Evolutionary conservation across 1,139 yeast species (phyloP), one percentile per base, ranked within the genome.

Genomic region (Debaryomyces coudertii): DNA sequence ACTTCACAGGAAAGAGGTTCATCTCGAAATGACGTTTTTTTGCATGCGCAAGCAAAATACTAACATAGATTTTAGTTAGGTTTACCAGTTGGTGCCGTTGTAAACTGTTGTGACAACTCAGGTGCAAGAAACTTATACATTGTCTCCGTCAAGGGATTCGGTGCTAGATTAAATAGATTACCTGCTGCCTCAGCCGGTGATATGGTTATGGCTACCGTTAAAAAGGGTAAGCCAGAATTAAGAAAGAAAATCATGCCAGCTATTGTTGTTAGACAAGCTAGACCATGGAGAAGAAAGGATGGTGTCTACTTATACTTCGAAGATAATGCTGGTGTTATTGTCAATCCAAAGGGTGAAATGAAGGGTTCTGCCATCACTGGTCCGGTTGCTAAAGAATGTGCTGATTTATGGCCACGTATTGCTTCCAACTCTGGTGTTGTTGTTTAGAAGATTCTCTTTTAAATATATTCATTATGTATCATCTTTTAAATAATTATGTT

Each of bases 201-300:
- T 80, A 93, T 93, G 99, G 98, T 93, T 73, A 92, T 93, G 96
- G 99, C 99, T 69, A 95, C 99, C 69, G 99, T 95, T 76, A 95
- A 93, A 89, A 95, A 95, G 85, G 99, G 99, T 89, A 95, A 95
- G 92, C 99, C 99, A 76, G 99, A 95, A 82, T 90, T 95, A 79
- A 92, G 99, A 87, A 95, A 95, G 97, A 95, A 95, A 87, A 98
- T 95, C 65, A 92, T 95, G 97, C 99, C 98, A 77, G 99, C 99
- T 69, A 90, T 95, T 66, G 98, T 95, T 70, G 89, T 95, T 65
- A 93, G 99, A 83, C 99, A 95, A 84, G 81, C 99, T 63, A 93
- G 93, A 85, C 95, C 99, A 67, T 95, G 99, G 99, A 92, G 99
- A 92, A 90, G 99, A 88, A 90, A 87, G 86, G 99, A 95, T 73